Percentiles rank a stretch among this genome's conserved stretches.
Evolutionary conservation across 768 basidiomycete species (phyloP).

Genomic region (Suillus bovinus): DNA sequence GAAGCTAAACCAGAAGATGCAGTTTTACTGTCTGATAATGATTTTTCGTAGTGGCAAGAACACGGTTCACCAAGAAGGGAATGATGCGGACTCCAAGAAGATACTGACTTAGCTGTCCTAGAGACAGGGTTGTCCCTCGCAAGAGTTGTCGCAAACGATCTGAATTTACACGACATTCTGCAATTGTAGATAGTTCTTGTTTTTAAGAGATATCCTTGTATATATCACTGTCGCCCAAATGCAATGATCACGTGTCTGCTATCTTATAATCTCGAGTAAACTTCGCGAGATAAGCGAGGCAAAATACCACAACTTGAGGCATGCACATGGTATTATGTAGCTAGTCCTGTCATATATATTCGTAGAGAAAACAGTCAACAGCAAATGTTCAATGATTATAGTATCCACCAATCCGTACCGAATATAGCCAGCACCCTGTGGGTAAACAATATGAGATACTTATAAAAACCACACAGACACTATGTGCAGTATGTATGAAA

Average conservation of each 20-base stretch:
- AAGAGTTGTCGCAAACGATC: no score
- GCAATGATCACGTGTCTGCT: no score
- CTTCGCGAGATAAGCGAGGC: no score
- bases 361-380: neutral
- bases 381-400: constrained; percentile 1
- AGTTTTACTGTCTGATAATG: neutral
- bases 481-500: constrained; percentile 26
- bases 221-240: no score
- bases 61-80: neutral
- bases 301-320: neutral
- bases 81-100: neutral
- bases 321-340: neutral
- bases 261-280: no score
- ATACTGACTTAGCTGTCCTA: neutral
- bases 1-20: neutral
- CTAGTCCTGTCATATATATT: neutral
- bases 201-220: no score
- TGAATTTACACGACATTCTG: no score
- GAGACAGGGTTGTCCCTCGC: no score
- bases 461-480: constrained; percentile 32
- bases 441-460: constrained; percentile 9
- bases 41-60: neutral
- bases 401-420: neutral
- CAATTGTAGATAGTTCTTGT: no score
- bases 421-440: neutral